Conservation (phyloP, 1,284 basidiomycete species). For the Ustilago lituana region DNA sequence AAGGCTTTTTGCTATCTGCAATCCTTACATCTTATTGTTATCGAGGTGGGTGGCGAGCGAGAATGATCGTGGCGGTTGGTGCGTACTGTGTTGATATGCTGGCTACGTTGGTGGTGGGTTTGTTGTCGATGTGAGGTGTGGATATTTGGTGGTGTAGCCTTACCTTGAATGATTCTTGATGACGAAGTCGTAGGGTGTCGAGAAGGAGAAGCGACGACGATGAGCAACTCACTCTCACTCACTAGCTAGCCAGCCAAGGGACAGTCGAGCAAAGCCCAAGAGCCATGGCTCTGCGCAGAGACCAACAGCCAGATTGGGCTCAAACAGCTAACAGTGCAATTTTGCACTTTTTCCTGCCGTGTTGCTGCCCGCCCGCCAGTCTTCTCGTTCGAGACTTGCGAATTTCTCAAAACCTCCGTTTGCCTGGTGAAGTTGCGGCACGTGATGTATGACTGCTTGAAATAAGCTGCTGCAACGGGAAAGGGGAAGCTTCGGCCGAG, state of each 20-base stretch:
- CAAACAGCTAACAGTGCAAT: too few relatives aligned
- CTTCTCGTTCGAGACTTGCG: neutral
- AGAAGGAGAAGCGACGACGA: slow-evolving; percentile 29
- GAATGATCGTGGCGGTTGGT: neutral
- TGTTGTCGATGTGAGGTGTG: neutral
- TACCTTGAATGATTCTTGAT: slow-evolving; percentile 54
- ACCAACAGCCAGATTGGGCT: too few relatives aligned
- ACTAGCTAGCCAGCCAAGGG: neutral
- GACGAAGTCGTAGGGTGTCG: slow-evolving; percentile 43
- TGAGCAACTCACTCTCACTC: slow-evolving; percentile 7
- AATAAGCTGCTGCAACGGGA: too few relatives aligned
- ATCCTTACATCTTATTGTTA: slow-evolving; percentile 11
- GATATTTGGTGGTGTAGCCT: slow-evolving; percentile 11
- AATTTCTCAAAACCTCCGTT: too few relatives aligned
- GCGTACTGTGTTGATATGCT: neutral
- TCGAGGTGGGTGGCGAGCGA: too few relatives aligned
- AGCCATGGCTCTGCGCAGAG: too few relatives aligned
- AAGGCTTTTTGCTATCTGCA: too few relatives aligned
- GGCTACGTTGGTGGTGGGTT: slow-evolving; percentile 24
- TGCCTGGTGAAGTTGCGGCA: too few relatives aligned
- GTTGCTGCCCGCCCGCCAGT: too few relatives aligned
- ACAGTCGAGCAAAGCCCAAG: too few relatives aligned
- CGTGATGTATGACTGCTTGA: too few relatives aligned
- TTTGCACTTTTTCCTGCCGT: too few relatives aligned
- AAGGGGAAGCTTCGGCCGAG: neutral